phyloP scores from a whole-genome alignment of 1,284 basidiomycete genomes.

The Tilletia setariae region DNA sequence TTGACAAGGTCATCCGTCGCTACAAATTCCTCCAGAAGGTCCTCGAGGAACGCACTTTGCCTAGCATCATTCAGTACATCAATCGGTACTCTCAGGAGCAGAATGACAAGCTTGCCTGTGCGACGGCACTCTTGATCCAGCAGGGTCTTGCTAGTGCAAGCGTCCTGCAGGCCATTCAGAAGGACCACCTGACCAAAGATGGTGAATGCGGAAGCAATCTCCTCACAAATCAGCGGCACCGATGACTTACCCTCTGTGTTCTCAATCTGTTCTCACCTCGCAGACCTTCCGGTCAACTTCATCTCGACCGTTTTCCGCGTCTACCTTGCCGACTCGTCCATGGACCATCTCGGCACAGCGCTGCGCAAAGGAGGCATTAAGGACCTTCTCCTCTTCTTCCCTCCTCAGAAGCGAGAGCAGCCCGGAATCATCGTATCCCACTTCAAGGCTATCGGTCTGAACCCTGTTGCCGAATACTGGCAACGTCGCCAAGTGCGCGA shows the following conservation, averaged over 20 bases:
- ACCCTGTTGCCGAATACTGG: slow-evolving; percentile 66
- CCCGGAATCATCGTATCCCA: slow-evolving; percentile 71
- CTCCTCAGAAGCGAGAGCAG: slow-evolving; percentile 69
- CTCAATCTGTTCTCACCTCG: background rate
- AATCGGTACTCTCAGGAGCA: slow-evolving; percentile 56
- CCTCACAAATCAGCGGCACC: background rate
- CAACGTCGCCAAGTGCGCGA: slow-evolving; percentile 34
- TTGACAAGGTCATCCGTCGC: slow-evolving; percentile 88
- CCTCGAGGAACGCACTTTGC: slow-evolving; percentile 79
- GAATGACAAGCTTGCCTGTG: slow-evolving; percentile 75
- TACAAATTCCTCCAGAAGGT: slow-evolving; percentile 98
- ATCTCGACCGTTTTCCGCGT: slow-evolving; percentile 75
- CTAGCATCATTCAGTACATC: slow-evolving; percentile 81
- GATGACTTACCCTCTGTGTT: background rate
- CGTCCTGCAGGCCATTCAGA: slow-evolving; percentile 76
- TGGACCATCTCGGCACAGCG: slow-evolving; percentile 58
- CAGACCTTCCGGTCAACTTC: slow-evolving; percentile 69
- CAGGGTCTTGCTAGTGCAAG: slow-evolving; percentile 73
- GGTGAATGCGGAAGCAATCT: slow-evolving; percentile 59
- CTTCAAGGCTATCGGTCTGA: slow-evolving; percentile 74
- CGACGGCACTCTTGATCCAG: slow-evolving; percentile 75
- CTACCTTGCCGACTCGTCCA: slow-evolving; percentile 73
- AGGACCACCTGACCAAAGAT: slow-evolving; percentile 92
- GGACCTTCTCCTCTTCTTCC: slow-evolving; percentile 83
- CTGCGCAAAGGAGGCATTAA: slow-evolving; percentile 80